A percentile compares a stretch with the other conserved stretches of the same genome.
phyloP scores from a whole-genome alignment of 495 filamentous ascomycete genomes.

The Xylaria scruposa region DNA sequence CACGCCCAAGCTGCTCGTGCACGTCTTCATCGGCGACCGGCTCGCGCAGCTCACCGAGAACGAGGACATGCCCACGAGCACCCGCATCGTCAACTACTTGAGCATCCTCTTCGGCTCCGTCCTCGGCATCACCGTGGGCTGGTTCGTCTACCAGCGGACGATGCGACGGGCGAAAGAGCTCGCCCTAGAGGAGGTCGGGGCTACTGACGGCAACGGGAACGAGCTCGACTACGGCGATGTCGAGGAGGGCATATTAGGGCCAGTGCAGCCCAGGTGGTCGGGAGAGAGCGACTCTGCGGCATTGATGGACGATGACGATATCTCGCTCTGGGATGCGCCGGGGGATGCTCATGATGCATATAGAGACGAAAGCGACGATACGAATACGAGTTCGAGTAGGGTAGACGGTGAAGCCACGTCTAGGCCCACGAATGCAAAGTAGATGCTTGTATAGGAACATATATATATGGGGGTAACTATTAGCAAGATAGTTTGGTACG shows the following conservation, averaged over 20 bases:
- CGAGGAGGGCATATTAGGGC: conserved; percentile 34
- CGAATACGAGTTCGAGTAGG: conserved; percentile 7
- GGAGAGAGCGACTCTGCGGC: conserved; percentile 50
- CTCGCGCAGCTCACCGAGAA: conserved; percentile 74
- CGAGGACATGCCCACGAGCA: conserved; percentile 67
- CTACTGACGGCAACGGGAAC: conserved; percentile 37
- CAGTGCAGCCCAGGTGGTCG: conserved; percentile 34
- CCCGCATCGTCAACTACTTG: conserved; percentile 77
- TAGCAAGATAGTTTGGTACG: conserved; percentile 8
- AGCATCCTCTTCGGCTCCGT: conserved; percentile 73
- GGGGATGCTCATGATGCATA: conserved; percentile 53
- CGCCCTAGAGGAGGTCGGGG: conserved; percentile 73
- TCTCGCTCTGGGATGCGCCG: conserved; percentile 57
- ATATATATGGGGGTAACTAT: conserved; percentile 1
- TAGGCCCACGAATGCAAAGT: not conserved
- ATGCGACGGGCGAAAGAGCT: conserved; percentile 83
- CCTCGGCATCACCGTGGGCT: conserved; percentile 77
- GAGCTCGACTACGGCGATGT: conserved; percentile 43
- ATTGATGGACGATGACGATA: conserved; percentile 65
- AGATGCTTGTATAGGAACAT: conserved; percentile 1
- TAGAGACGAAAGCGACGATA: conserved; percentile 40
- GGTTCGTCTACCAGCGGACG: conserved; percentile 86
- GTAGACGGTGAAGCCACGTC: conserved; percentile 1
- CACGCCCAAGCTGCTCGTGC: conserved; percentile 85
- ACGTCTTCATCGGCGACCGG: conserved; percentile 86